Evolutionary conservation across 768 basidiomycete species (phyloP), one percentile per base, ranked within the genome.

Genomic region (Rhodosporidiobolus odoratus): DNA sequence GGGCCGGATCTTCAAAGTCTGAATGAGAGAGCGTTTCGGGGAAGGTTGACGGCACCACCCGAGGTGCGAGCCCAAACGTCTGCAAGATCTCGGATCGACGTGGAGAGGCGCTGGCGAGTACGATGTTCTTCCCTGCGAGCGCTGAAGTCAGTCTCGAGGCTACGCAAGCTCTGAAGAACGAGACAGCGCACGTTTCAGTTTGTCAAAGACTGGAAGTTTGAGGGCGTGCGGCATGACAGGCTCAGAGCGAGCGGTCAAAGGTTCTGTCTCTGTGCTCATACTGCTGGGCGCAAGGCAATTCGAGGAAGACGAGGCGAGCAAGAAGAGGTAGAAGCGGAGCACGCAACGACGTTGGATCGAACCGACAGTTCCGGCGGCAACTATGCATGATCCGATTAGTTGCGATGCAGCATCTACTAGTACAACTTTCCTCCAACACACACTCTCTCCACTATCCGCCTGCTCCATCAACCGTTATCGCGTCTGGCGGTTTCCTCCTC

Each of bases 21-120:
- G 81, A 80, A 38, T 88, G 80, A 0, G 85, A 81, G 12, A 97
- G 81, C 76, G 93, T 82, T 79, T 98, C 95, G 53, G 85, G 83
- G 72, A 98, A 97, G 15, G 83, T 85, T 13, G 89, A 90, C 0
- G 89, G 87, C 3, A 90, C 80, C 69, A 90, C 82, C 77, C 89
- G 88, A 4, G 88, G 89, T 32, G 82, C 80, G 43, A 91, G 80
- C 21, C 88, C 88, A 86, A 86, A 70, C 17, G 50, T 61, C 27
- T 54, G 34, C 13, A 78, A 68, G 73, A 78, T 78, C 61, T 76
- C 73, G 32, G 30, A 25, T 0, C 77, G 66, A 1, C 77, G 65
- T 0, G 77, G 74, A 0, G 75, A 76, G 1, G 75, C 71, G 19
- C 68, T 71, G 1, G 77, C 77, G 41, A 78, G 76, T 17, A 78